Evolutionary conservation across 495 filamentous ascomycete species (phyloP).

Genomic region (Astrocystis sublimbata): DNA sequence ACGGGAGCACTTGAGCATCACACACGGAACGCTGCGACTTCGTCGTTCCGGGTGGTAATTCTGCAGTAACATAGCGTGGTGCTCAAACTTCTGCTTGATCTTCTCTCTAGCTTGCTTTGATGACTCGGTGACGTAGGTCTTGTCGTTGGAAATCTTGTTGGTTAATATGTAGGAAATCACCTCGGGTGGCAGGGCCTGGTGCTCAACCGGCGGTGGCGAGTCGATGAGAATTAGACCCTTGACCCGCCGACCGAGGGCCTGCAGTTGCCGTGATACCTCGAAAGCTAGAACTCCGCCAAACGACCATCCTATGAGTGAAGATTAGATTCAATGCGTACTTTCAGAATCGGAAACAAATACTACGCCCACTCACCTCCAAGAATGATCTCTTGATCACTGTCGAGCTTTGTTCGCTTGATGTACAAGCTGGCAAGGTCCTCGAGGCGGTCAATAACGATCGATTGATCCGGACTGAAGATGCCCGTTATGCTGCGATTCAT

Average conservation of each 20-base stretch:
- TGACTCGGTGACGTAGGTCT: background rate
- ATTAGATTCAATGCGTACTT: too few relatives aligned
- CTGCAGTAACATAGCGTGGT: conserved; percentile 12
- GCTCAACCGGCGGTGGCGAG: conserved; percentile 50
- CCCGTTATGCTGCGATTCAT: conserved; percentile 39
- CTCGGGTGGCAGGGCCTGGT: conserved; percentile 48
- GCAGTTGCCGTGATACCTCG: conserved; percentile 60
- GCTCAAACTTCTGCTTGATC: conserved; percentile 3
- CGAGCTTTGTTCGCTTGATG: conserved; percentile 42
- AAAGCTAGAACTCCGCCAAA: conserved; percentile 73
- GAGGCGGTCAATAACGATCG: conserved; percentile 28
- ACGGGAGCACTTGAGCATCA: conserved; percentile 19
- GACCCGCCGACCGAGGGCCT: conserved; percentile 58
- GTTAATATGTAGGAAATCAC: conserved; percentile 38
- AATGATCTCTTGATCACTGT: conserved; percentile 51
- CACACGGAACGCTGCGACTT: conserved; percentile 2
- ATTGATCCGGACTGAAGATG: conserved; percentile 48
- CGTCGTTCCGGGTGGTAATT: conserved; percentile 16
- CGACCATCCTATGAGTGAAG: conserved; percentile 53
- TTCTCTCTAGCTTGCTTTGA: conserved; percentile 4
- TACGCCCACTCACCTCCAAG: conserved; percentile 44
- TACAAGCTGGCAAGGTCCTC: conserved; percentile 37
- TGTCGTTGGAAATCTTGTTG: background rate
- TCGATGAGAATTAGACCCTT: conserved; percentile 66
- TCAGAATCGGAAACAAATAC: background rate